These are phyloP conservation scores for Euphorbia pulcherrima DNA, from an alignment of 345 rosid species.

Conservation along the genomic window DNA sequence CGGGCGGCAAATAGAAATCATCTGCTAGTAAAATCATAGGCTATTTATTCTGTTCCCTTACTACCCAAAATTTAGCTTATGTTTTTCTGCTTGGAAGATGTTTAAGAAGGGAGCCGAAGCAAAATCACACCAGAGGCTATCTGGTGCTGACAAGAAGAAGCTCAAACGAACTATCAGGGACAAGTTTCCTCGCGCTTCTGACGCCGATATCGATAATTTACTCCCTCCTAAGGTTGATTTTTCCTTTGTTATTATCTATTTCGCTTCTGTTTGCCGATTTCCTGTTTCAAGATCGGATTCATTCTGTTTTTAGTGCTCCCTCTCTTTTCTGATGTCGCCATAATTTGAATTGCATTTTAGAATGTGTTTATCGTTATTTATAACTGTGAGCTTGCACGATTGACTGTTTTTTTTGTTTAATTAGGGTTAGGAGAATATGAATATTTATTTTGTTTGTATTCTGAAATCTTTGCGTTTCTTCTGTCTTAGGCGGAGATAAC, in stretches of 20 bases:
- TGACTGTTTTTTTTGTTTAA: background rate
- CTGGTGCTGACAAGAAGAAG: constrained; percentile 93
- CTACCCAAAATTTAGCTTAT: too few species aligned
- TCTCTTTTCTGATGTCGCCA: background rate
- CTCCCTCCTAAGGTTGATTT: constrained; percentile 81
- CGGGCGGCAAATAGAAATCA: too few species aligned
- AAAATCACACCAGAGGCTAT: constrained; percentile 83
- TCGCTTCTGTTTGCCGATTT: background rate
- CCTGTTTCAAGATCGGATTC: too few species aligned
- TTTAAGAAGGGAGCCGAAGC: constrained; percentile 93
- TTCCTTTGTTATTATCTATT: background rate
- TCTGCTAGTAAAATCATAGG: too few species aligned
- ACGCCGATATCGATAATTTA: constrained; percentile 60
- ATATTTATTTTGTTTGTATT: background rate
- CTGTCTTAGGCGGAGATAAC: constrained; percentile 63
- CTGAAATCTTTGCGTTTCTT: background rate
- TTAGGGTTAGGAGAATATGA: background rate
- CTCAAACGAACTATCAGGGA: constrained; percentile 65
- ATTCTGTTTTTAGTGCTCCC: background rate
- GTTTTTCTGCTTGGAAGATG: too few species aligned
- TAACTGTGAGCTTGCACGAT: background rate
- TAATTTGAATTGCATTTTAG: background rate
- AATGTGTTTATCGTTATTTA: background rate
- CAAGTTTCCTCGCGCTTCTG: constrained; percentile 62
- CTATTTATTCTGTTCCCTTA: too few species aligned